Conservation (phyloP, 208 protist genomes). For the Leptomonas pyrrhocoris region DNA sequence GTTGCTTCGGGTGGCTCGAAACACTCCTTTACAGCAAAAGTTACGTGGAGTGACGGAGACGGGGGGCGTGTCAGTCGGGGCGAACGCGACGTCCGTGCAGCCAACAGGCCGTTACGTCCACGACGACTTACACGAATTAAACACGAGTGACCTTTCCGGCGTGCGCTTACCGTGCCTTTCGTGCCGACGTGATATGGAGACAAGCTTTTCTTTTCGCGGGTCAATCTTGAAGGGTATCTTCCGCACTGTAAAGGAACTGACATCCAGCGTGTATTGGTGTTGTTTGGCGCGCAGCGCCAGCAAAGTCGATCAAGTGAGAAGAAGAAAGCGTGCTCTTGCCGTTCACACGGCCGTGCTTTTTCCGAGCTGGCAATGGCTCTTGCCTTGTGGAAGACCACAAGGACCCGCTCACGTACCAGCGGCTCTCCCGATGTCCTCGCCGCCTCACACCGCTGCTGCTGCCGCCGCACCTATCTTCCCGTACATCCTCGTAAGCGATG, state of each 20-base stretch:
- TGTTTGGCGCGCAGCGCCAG: too few relatives aligned
- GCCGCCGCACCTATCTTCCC: constrained; percentile 1
- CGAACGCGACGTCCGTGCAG: too few relatives aligned
- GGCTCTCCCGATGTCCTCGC: background rate
- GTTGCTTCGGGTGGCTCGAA: background rate
- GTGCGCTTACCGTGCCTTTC: too few relatives aligned
- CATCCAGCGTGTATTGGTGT: too few relatives aligned
- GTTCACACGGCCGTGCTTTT: background rate
- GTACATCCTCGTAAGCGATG: constrained; percentile 19
- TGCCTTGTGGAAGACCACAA: background rate
- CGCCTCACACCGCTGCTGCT: background rate
- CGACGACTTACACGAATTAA: too few relatives aligned
- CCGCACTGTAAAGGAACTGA: too few relatives aligned
- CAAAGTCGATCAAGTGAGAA: background rate
- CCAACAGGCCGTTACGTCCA: too few relatives aligned
- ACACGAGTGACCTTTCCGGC: too few relatives aligned
- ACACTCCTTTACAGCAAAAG: background rate
- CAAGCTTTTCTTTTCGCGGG: too few relatives aligned
- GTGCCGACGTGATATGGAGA: too few relatives aligned
- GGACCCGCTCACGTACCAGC: background rate
- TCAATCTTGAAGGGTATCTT: too few relatives aligned
- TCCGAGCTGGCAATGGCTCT: constrained; percentile 13
- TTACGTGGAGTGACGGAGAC: background rate
- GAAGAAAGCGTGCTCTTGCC: background rate
- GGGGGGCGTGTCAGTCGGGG: too few relatives aligned